These are phyloP conservation scores for Colletotrichum cuscutae DNA, from an alignment of 2,329 filamentous ascomycete species.

Conservation along the genomic window DNA sequence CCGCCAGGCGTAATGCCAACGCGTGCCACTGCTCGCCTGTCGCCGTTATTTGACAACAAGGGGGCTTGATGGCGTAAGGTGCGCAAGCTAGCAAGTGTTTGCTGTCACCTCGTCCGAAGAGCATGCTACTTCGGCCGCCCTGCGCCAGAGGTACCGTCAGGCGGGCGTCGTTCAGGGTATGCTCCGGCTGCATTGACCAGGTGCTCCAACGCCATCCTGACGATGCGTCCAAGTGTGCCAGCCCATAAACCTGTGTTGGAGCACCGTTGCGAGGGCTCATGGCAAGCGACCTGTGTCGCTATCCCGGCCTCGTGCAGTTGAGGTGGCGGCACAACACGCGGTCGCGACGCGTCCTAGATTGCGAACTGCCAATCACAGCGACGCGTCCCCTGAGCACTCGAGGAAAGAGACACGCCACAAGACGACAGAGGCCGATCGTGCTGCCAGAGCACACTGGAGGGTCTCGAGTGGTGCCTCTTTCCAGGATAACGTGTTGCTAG, in stretches of 20 bases:
- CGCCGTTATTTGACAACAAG: neutral
- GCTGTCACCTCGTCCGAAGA: neutral
- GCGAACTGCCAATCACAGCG: neutral
- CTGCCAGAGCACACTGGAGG: neutral
- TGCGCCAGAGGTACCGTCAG: neutral
- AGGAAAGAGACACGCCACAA: neutral
- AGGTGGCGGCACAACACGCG: neutral
- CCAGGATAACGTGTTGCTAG: neutral
- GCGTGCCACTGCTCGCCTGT: neutral
- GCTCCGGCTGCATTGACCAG: neutral
- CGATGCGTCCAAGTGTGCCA: neutral
- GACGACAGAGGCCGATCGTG: neutral
- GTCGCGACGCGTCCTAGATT: neutral
- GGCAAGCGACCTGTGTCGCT: neutral
- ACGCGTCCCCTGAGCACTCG: neutral
- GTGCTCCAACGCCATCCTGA: too few relatives aligned
- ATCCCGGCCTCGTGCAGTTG: neutral
- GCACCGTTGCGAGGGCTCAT: neutral
- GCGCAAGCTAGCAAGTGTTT: neutral
- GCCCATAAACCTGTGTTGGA: neutral
- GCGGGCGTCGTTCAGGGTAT: neutral
- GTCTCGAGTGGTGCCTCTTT: neutral
- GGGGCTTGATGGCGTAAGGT: neutral
- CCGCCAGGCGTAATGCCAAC: neutral
- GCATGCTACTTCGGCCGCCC: conserved; percentile 2